Evolutionary conservation across 345 rosid species (phyloP), one percentile per base, ranked within the genome.

Genomic region (Brassica nigra): DNA sequence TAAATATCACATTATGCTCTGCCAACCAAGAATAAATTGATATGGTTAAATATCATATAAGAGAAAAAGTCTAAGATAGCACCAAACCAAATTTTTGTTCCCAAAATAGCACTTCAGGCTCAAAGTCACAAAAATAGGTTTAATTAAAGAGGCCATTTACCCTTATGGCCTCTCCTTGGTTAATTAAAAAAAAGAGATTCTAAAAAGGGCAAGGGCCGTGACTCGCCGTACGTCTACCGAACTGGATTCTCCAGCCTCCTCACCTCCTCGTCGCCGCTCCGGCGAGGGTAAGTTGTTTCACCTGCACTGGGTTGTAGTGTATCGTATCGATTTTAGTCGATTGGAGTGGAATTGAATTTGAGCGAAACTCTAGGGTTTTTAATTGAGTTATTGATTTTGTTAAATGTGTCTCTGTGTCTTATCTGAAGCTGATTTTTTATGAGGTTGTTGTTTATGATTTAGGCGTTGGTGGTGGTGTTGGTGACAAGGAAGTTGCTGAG

Each of bases 161-260:
- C 27, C 2, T 23, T 23, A 23, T 23, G 27, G 1, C 27, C 27
- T 23, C 27, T 23, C 27, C 27, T 23, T 23, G 27, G 2, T 23
- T 23, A 23, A 23, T 23, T 23, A 23, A 23, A 23, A 23, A 23
- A 23, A 23, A 23, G 27, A 23, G 27, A 23, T 23, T 23, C 27
- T 23, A 23, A 23, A 23, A 23, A 23, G 27, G 27, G 36, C 9
- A 59, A 65, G 31, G n/a, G 27, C 54, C 39, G 81, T 64, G 28
- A 62, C 81, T 59, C 76, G 80, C 57, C 82, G 78, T 73, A 33
- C 23, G 36, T 77, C 82, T 20, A 2, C 76, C 54, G 73, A 77
- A 73, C 78, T 76, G 52, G 27, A 2, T 31, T 68, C 64, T 27
- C 82, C 76, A 28, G 68, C 79, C n/a, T 8, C 84, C 14, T 52